A percentile compares a stretch with the other conserved stretches of the same genome.
Conservation (phyloP, 345 rosid species). For the Eucalyptus guilfoylei region DNA sequence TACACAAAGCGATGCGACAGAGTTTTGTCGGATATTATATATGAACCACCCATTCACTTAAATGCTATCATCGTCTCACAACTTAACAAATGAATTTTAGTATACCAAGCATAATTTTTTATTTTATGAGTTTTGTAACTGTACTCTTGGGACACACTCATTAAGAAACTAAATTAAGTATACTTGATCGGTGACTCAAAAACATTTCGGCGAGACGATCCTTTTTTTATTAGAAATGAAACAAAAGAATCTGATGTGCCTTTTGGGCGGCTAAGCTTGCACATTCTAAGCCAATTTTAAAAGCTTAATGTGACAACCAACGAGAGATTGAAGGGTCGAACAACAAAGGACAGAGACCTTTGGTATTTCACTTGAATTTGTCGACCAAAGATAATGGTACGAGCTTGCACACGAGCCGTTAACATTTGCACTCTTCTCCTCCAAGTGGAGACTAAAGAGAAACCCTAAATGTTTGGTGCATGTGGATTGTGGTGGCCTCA, state of each 20-base stretch:
- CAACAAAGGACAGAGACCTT: background rate
- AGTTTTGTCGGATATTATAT: background rate
- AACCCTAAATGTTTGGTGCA: background rate
- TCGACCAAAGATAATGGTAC: background rate
- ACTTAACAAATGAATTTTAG: background rate
- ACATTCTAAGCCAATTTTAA: too few relatives aligned
- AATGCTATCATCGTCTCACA: background rate
- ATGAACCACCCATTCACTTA: background rate
- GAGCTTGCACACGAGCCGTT: background rate
- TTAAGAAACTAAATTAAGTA: background rate
- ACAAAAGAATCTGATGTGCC: too few relatives aligned
- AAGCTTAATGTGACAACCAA: too few relatives aligned
- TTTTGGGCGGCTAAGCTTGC: too few relatives aligned
- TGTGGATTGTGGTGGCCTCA: background rate
- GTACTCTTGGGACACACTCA: background rate
- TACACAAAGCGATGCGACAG: background rate
- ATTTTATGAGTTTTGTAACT: background rate
- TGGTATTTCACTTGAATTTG: background rate
- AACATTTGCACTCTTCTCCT: background rate
- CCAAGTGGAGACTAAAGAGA: background rate
- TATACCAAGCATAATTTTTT: background rate
- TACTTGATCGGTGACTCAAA: background rate
- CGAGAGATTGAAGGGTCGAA: background rate
- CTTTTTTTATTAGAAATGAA: too few relatives aligned
- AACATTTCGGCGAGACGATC: too few relatives aligned